phyloP scores from a whole-genome alignment of 2,329 filamentous ascomycete genomes.

The Tolypocladium inflatum region DNA sequence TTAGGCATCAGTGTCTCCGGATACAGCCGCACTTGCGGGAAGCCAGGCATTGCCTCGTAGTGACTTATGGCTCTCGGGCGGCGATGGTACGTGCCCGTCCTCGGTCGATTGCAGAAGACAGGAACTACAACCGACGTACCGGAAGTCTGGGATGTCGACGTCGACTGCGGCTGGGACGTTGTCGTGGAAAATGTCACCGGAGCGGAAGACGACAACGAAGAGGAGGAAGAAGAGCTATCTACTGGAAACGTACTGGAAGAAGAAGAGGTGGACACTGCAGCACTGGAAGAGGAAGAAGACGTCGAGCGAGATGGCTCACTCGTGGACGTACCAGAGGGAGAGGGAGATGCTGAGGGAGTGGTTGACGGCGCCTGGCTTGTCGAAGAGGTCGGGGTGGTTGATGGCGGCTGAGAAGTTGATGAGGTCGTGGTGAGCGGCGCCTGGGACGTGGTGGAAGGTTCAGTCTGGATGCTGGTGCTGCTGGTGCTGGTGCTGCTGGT shows the following conservation, averaged over 20 bases:
- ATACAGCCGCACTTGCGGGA: not conserved
- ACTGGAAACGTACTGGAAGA: constrained; percentile 22
- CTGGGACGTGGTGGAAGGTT: constrained; percentile 6
- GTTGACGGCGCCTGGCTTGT: constrained; percentile 4
- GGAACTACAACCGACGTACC: constrained; percentile 19
- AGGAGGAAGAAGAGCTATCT: constrained; percentile 8
- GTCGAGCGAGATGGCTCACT: constrained; percentile 17
- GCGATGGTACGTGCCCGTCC: not conserved
- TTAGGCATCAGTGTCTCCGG: not conserved
- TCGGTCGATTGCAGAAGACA: not conserved
- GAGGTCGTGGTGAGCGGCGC: constrained; percentile 1
- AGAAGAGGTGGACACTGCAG: constrained; percentile 18
- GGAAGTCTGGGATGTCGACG: constrained; percentile 10
- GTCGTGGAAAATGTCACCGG: constrained; percentile 9
- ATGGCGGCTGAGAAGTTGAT: not conserved
- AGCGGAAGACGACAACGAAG: constrained; percentile 15
- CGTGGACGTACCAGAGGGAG: constrained; percentile 16
- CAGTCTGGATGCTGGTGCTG: not conserved
- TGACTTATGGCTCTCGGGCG: not conserved
- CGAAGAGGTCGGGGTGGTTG: constrained; percentile 5
- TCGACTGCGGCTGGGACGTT: constrained; percentile 5
- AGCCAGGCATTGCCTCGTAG: too few relatives aligned
- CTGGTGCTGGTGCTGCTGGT: constrained; percentile 1
- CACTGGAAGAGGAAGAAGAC: constrained; percentile 18
- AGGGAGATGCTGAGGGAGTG: constrained; percentile 4